Base-by-base conservation (phyloP, 805 yeast species). In the Lipomyces yamadae region DNA sequence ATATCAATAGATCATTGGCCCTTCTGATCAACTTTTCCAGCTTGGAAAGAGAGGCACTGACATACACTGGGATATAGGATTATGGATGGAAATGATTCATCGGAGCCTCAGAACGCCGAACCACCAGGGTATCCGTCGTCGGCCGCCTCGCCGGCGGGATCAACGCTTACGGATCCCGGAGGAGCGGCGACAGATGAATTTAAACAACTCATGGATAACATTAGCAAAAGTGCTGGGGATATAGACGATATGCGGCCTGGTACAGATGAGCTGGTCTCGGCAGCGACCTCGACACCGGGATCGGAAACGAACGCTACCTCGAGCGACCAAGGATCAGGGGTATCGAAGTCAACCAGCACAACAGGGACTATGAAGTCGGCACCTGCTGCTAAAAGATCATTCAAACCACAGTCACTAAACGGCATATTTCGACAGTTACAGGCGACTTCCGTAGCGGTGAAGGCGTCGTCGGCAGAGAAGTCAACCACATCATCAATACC, bases 341-440 rank as follows among this genome's bases (percentile, higher is more conserved):
- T 7, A 42, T 11, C 55, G 15, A 52, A 29, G 55, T 6, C 34
- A 29, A 52, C 55, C 24, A 15, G 11, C 32, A 15, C 59, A 34
- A 1, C 35, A 34, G 59, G 29, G 39, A 29, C 33, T 53, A 18
- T 48, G 58, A 33, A 32, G 24, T 18, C 50, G 33, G 39, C 58
- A 32, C 48, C 50, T 10, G 24, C 58, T 8, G n/a, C 33, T 15
- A 76, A 74, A 58, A 77, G 74, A 68, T 67, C 75, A 53, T 79
- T 77, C 74, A 78, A 78, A 69, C 74, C 80, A 11, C 80, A 78
- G 69, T 74, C 76, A 34, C 74, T 79, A 32, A 79, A 77, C 67
- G 68, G 74, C 37, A 68, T 78, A 56, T 78, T 79, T 65, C 61
- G 71, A 18, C 64, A 66, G 32, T 56, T 70, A 34, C 72, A 67